A percentile compares a stretch with the other conserved stretches of the same genome.
Conservation (phyloP, 2,329 filamentous ascomycete genomes). For the Pseudogymnoascus sp. region DNA sequence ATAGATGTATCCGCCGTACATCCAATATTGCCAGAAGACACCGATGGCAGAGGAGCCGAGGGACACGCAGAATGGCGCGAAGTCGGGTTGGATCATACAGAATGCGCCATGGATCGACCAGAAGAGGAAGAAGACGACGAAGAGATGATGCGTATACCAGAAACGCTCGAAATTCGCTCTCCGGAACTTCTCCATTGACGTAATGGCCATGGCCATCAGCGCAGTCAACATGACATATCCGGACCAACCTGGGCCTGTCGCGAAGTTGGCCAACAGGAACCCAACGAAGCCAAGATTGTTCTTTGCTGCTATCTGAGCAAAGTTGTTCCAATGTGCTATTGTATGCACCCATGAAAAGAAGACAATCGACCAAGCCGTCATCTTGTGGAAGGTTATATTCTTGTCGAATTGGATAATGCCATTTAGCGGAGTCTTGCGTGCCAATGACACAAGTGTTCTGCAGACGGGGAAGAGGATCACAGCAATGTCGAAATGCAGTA, state of each 20-base stretch:
- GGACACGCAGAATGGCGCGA: constrained; percentile 68
- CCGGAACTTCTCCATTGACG: constrained; percentile 68
- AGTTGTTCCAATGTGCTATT: constrained; percentile 81
- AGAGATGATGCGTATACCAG: constrained; percentile 86
- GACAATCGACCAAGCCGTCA: constrained; percentile 78
- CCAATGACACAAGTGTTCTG: constrained; percentile 73
- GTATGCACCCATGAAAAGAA: constrained; percentile 85
- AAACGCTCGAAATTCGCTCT: constrained; percentile 81
- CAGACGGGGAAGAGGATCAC: constrained; percentile 76
- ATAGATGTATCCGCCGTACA: constrained; percentile 75
- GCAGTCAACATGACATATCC: constrained; percentile 78
- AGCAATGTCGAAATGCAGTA: constrained; percentile 74
- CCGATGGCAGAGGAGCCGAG: constrained; percentile 59
- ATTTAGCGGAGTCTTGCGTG: constrained; percentile 73
- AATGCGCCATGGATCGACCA: constrained; percentile 86
- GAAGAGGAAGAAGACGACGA: constrained; percentile 82
- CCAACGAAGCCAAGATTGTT: constrained; percentile 72
- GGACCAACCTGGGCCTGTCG: constrained; percentile 75
- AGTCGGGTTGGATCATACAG: constrained; percentile 83
- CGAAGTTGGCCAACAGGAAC: constrained; percentile 69
- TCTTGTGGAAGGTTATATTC: constrained; percentile 84
- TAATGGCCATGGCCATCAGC: constrained; percentile 70
- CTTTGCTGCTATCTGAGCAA: constrained; percentile 66
- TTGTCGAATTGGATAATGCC: constrained; percentile 85
- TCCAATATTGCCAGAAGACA: constrained; percentile 87